These are phyloP conservation scores for Xylariaceae sp. DNA, from an alignment of 2,329 filamentous ascomycete species.

Conservation along the genomic window DNA sequence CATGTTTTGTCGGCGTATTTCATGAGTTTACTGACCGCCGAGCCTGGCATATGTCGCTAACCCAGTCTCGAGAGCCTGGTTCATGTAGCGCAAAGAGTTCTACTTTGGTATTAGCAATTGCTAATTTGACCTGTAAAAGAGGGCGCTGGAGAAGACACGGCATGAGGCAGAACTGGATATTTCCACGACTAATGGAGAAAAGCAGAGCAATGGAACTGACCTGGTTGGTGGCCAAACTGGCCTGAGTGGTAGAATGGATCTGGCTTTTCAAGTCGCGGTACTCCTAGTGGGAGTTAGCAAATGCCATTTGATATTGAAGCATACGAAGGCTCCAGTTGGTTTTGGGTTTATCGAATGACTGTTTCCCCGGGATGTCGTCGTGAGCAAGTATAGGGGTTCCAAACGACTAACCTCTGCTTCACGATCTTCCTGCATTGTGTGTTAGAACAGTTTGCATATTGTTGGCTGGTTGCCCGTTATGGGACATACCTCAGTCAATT, in stretches of 20 bases:
- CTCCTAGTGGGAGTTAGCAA: background rate
- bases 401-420: conserved; percentile 47
- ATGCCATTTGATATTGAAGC: background rate
- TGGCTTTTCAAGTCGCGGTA: conserved; percentile 47
- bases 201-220: background rate
- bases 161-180: background rate
- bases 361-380: background rate
- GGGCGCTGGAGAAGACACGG: background rate
- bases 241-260: conserved; percentile 69
- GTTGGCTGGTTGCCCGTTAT: background rate
- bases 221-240: conserved; percentile 59
- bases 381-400: background rate
- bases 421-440: conserved; percentile 53
- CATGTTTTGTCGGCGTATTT: background rate
- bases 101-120: background rate
- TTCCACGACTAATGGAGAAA: background rate
- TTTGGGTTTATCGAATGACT: background rate
- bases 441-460: conserved; percentile 3
- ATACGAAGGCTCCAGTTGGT: background rate
- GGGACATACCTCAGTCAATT: conserved; percentile 58
- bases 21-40: conserved; percentile 35
- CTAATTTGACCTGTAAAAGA: background rate
- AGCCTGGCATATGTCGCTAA: conserved; percentile 67
- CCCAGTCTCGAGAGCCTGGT: conserved; percentile 65
- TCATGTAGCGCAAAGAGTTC: conserved; percentile 62